phyloP scores from a whole-genome alignment of 2,329 filamentous ascomycete genomes.

The Phymatotrichopsis omnivora region DNA sequence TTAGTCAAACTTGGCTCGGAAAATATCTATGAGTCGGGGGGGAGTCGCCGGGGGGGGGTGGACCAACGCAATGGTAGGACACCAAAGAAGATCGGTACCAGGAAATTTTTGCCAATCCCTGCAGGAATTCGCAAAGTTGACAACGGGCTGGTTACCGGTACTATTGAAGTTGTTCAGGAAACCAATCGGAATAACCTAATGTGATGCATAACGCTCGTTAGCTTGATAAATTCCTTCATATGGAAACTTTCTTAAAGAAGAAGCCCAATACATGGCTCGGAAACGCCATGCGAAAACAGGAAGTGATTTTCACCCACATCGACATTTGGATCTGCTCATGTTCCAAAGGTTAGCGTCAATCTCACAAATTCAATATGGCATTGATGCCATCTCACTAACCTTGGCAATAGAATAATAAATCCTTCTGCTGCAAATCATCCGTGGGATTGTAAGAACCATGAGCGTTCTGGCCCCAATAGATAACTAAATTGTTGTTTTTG shows the following conservation, averaged over 20 bases:
- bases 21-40: too few relatives aligned
- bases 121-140: conserved; percentile 9
- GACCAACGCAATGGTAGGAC: conserved; percentile 5
- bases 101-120: conserved; percentile 1
- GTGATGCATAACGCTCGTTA: too few relatives aligned
- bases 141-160: conserved; percentile 3
- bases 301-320: not conserved
- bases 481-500: conserved; percentile 9
- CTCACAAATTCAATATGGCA: too few relatives aligned
- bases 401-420: conserved; percentile 9
- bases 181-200: conserved; percentile 6
- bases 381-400: conserved; percentile 6
- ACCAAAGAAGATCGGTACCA: conserved; percentile 6
- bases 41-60: conserved; percentile 1
- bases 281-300: not conserved
- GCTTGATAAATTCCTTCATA: too few relatives aligned
- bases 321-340: conserved; percentile 7
- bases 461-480: conserved; percentile 18
- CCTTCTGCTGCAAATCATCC: conserved; percentile 3
- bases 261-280: not conserved
- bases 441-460: conserved; percentile 4
- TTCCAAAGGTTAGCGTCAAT: too few relatives aligned
- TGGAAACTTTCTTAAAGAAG: too few relatives aligned
- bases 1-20: too few relatives aligned
- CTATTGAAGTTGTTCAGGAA: conserved; percentile 2